These are phyloP conservation scores for Aspergillus luchuensis DNA, from an alignment of 2,329 filamentous ascomycete genomes.

Conservation along the genomic window DNA sequence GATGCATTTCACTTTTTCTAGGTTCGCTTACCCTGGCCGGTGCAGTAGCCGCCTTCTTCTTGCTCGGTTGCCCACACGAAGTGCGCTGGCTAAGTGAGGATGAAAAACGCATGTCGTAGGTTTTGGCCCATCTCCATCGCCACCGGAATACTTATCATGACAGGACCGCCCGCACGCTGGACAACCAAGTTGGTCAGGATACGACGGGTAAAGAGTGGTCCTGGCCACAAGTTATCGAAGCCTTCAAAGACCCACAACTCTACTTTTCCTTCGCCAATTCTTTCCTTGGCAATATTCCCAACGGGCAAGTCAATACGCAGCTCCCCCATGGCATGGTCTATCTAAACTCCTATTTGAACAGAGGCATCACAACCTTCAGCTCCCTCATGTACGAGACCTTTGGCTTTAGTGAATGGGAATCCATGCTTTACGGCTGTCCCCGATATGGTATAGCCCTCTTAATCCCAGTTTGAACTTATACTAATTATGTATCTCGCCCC, in stretches of 20 bases:
- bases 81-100: slow-evolving; percentile 1
- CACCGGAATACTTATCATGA: not conserved
- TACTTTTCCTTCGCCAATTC: slow-evolving; percentile 1
- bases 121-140: not conserved
- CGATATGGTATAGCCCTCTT: no score
- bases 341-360: no score
- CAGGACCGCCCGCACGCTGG: not conserved
- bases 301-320: no score
- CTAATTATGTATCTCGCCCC: not conserved
- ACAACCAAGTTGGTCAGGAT: not conserved
- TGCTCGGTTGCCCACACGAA: slow-evolving; percentile 2
- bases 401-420: not conserved
- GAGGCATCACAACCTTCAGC: not conserved
- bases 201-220: not conserved
- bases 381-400: slow-evolving; percentile 1
- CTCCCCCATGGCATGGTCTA: no score
- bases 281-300: not conserved
- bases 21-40: slow-evolving; percentile 2
- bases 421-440: slow-evolving; percentile 1
- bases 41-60: not conserved
- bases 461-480: no score
- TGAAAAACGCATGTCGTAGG: slow-evolving; percentile 1
- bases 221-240: slow-evolving; percentile 1
- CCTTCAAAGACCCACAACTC: not conserved
- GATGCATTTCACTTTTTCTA: slow-evolving; percentile 1